Percentiles rank a stretch among this genome's conserved stretches.
Conservation (phyloP, 2,329 filamentous ascomycete genomes). For the Fusarium marasasianum region DNA sequence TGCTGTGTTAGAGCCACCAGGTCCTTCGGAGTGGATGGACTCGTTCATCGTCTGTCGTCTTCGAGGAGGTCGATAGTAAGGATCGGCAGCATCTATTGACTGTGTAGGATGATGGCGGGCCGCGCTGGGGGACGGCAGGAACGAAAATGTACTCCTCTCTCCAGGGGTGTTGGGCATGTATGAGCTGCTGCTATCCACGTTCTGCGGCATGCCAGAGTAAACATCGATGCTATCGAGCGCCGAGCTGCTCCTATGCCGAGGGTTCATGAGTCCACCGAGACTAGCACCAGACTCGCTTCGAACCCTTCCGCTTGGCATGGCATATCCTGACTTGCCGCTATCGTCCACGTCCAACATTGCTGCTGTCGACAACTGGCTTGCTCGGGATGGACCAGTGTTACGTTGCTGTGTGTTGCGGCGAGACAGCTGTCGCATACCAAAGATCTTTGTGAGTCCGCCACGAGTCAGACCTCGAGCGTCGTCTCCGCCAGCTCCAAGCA, state of each 20-base stretch:
- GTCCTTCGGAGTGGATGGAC: conserved; percentile 46
- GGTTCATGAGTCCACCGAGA: conserved; percentile 59
- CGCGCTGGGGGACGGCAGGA: conserved; percentile 67
- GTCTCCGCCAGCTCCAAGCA: conserved; percentile 84
- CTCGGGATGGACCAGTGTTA: conserved; percentile 69
- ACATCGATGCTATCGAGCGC: conserved; percentile 62
- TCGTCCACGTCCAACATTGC: conserved; percentile 80
- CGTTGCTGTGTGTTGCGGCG: conserved; percentile 73
- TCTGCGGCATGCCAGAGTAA: conserved; percentile 56
- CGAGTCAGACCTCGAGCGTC: conserved; percentile 74
- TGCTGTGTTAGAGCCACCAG: conserved; percentile 42
- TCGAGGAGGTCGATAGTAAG: conserved; percentile 89
- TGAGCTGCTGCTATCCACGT: conserved; percentile 68
- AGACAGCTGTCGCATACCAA: conserved; percentile 89
- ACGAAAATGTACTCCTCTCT: conserved; percentile 77
- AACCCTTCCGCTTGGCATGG: conserved; percentile 62
- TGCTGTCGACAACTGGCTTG: conserved; percentile 83
- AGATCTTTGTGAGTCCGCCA: conserved; percentile 88
- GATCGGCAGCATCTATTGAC: conserved; percentile 69
- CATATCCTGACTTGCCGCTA: conserved; percentile 69
- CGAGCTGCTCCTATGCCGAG: conserved; percentile 63
- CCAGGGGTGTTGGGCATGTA: conserved; percentile 79
- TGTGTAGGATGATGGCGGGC: conserved; percentile 57
- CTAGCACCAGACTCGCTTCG: conserved; percentile 71
- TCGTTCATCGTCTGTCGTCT: conserved; percentile 68